These are phyloP conservation scores for Protea cynaroides DNA, from an alignment of 164 flowering plant genomes.

Conservation along the genomic window DNA sequence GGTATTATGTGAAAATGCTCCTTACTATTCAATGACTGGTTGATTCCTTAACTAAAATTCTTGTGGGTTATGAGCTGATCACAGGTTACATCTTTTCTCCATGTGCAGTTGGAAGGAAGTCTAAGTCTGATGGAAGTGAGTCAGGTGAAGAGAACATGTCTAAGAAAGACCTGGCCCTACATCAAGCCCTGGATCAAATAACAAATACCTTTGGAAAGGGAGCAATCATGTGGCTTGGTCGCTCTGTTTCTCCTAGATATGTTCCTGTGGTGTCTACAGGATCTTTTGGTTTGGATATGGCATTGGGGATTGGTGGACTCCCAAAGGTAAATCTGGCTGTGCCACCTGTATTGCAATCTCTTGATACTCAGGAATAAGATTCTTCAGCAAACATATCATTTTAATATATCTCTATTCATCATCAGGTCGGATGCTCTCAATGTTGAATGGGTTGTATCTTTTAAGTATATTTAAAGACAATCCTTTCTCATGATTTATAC, in stretches of 20 bases:
- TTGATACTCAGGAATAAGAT: background rate
- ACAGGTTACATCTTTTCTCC: constrained; percentile 4
- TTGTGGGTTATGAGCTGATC: background rate
- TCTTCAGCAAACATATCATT: background rate
- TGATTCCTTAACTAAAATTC: no score
- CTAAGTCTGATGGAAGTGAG: constrained; percentile 62
- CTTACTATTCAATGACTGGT: no score
- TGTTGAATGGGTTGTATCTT: no score
- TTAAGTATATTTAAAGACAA: no score
- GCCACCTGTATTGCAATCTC: background rate
- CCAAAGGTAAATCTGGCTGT: constrained; percentile 61
- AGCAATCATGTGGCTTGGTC: constrained; percentile 97
- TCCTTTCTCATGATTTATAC: no score
- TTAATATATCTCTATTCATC: no score
- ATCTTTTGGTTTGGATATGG: constrained; percentile 79
- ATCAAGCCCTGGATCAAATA: constrained; percentile 88
- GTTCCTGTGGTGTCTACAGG: constrained; percentile 90
- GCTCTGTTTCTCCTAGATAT: constrained; percentile 39
- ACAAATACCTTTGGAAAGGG: constrained; percentile 82
- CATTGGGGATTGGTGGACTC: constrained; percentile 85
- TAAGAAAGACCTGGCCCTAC: constrained; percentile 76
- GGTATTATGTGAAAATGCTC: no score
- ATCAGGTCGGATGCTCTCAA: no score
- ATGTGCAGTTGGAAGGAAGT: constrained; percentile 51
- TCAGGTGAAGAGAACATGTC: constrained; percentile 67